Conservation (phyloP, 192 early-diverging fungal species). For the Mortierella antarctica region DNA sequence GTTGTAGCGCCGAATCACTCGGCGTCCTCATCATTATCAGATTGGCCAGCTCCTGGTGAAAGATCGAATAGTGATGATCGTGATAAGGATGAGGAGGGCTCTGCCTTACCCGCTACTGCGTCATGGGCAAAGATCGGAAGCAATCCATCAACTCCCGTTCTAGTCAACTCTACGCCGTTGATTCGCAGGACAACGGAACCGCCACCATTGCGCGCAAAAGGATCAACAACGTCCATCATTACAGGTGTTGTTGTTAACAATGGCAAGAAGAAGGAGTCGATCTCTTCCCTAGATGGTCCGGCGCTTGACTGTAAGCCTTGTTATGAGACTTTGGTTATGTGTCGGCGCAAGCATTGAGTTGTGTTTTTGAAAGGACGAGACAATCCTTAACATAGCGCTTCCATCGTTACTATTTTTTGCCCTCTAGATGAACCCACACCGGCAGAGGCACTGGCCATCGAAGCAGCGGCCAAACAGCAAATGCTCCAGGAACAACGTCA, state of each 20-base stretch:
- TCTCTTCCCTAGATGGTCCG: conserved; percentile 15
- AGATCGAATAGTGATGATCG: conserved; percentile 23
- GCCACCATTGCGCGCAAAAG: conserved; percentile 32
- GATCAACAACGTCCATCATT: conserved; percentile 46
- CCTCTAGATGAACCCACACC: conserved; percentile 42
- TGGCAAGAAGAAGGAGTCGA: conserved; percentile 41
- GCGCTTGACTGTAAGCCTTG: conserved; percentile 16
- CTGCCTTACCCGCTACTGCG: conserved; percentile 67
- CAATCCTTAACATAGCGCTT: conserved; percentile 5
- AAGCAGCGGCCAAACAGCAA: conserved; percentile 45
- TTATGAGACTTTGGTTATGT: neutral
- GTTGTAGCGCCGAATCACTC: conserved; percentile 21
- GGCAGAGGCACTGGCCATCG: conserved; percentile 46
- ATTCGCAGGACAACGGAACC: conserved; percentile 11
- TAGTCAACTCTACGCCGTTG: conserved; percentile 16
- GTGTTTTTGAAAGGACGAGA: neutral
- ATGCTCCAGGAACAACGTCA: conserved; percentile 44
- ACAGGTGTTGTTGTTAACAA: conserved; percentile 54
- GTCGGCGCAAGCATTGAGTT: neutral
- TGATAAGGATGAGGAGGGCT: conserved; percentile 54
- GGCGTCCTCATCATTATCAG: conserved; percentile 24
- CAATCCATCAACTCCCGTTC: conserved; percentile 48
- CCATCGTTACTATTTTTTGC: neutral
- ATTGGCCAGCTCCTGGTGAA: conserved; percentile 42
- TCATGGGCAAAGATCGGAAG: conserved; percentile 65